phyloP scores from a whole-genome alignment of 768 basidiomycete genomes.

The Fistulinella prunicolor region DNA sequence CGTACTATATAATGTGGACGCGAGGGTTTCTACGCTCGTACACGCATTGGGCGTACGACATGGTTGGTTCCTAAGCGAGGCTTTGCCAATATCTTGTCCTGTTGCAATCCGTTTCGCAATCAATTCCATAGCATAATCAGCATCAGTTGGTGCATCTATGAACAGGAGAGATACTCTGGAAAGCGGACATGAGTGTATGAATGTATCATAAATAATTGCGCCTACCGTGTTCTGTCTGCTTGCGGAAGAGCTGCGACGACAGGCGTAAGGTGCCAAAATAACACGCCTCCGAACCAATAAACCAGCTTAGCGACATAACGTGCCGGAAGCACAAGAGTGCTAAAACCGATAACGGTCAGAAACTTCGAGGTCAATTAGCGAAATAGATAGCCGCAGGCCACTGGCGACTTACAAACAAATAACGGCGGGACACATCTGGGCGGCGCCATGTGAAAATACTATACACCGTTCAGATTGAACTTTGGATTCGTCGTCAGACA shows the following conservation, averaged over 20 bases:
- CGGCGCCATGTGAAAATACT: constrained; percentile 71
- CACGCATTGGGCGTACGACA: constrained; percentile 15
- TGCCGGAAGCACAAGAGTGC: constrained; percentile 46
- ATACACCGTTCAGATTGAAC: constrained; percentile 1
- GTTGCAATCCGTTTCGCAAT: constrained; percentile 57
- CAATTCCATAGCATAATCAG: constrained; percentile 68
- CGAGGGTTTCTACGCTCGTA: constrained; percentile 7
- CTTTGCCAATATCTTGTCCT: constrained; percentile 47
- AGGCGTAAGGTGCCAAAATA: constrained; percentile 65
- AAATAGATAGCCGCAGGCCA: neutral
- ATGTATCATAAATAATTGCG: neutral
- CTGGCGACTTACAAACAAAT: constrained; percentile 41
- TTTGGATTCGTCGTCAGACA: neutral
- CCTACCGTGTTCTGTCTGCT: constrained; percentile 46
- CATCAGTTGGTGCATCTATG: constrained; percentile 58
- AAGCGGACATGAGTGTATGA: neutral
- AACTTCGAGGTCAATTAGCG: constrained; percentile 23
- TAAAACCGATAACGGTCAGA: constrained; percentile 38
- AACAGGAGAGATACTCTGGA: constrained; percentile 48
- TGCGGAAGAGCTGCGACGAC: constrained; percentile 51
- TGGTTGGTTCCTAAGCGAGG: constrained; percentile 19
- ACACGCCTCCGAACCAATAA: constrained; percentile 45
- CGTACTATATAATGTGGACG: neutral
- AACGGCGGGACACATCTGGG: constrained; percentile 47
- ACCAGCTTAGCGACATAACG: constrained; percentile 47